Percentiles rank a stretch among this genome's conserved stretches.
phyloP scores from a whole-genome alignment of 2,329 filamentous ascomycete genomes.

The Stemphylium vesicarium region DNA sequence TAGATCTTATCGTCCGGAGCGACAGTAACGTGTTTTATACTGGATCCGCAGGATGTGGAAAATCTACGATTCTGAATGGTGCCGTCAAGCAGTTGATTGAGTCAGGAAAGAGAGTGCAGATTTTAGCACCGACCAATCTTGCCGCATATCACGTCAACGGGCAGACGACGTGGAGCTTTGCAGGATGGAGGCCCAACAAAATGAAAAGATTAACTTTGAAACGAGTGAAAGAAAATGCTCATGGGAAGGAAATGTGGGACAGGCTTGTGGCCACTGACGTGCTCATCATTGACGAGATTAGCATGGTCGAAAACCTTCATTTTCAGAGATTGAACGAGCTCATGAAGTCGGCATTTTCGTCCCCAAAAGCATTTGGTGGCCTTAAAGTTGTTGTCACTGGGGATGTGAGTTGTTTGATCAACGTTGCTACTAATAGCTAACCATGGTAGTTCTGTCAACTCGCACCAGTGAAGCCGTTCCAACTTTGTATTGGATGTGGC shows the following conservation, averaged over 20 bases:
- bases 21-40: constrained; percentile 69
- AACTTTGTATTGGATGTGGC: constrained; percentile 61
- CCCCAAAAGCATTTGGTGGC: constrained; percentile 49
- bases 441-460: constrained; percentile 47
- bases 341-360: constrained; percentile 50
- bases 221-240: constrained; percentile 19
- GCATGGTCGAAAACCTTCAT: constrained; percentile 65
- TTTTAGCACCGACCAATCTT: constrained; percentile 66
- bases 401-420: constrained; percentile 49
- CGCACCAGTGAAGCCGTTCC: constrained; percentile 65
- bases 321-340: constrained; percentile 59
- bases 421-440: constrained; percentile 24
- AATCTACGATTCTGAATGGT: constrained; percentile 62
- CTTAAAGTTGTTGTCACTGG: constrained; percentile 64
- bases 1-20: constrained; percentile 56
- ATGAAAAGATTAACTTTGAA: constrained; percentile 42
- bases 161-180: constrained; percentile 62
- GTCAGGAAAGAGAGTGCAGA: constrained; percentile 51
- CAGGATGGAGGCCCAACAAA: constrained; percentile 60
- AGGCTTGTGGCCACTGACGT: constrained; percentile 58
- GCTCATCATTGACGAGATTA: constrained; percentile 70
- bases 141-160: constrained; percentile 65
- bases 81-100: constrained; percentile 52
- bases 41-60: constrained; percentile 67
- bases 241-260: constrained; percentile 43